Evolutionary conservation across 2,329 filamentous ascomycete genomes (phyloP).

Genomic region (Westerdykella aurantiaca): DNA sequence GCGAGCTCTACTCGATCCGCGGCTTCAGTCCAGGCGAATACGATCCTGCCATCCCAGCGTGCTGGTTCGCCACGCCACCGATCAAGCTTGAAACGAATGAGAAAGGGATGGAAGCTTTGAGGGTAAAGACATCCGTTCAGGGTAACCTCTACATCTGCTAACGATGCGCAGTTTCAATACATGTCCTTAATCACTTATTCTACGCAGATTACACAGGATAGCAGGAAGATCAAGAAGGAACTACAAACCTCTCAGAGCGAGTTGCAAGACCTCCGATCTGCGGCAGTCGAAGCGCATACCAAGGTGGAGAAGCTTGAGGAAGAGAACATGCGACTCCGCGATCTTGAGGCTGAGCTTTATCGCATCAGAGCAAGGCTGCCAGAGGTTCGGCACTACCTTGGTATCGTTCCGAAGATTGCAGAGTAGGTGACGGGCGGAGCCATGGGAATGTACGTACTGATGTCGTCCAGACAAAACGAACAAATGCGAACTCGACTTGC

Average conservation of each 20-base stretch:
- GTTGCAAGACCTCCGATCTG: constrained; percentile 23
- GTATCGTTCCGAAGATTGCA: constrained; percentile 20
- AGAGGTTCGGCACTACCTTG: constrained; percentile 24
- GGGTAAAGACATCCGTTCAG: constrained; percentile 26
- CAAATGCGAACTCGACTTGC: constrained; percentile 25
- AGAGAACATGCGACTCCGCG: constrained; percentile 13
- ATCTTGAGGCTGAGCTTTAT: constrained; percentile 14
- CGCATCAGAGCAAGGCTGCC: constrained; percentile 17
- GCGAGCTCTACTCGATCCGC: constrained; percentile 42
- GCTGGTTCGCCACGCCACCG: constrained; percentile 44
- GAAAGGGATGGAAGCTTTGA: constrained; percentile 39
- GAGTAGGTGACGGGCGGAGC: constrained; percentile 15
- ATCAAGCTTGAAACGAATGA: constrained; percentile 34
- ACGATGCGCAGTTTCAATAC: constrained; percentile 44
- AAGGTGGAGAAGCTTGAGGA: constrained; percentile 23
- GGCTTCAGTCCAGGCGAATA: constrained; percentile 40
- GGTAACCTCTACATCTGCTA: constrained; percentile 2
- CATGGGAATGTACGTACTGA: constrained; percentile 8
- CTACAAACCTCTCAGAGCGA: constrained; percentile 23
- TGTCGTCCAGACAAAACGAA: constrained; percentile 20
- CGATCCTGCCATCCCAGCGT: constrained; percentile 40
- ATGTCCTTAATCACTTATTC: constrained; percentile 24
- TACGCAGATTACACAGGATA: constrained; percentile 15
- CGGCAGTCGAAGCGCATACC: constrained; percentile 32
- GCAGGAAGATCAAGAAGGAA: constrained; percentile 15